Evolutionary conservation across 768 basidiomycete species (phyloP).

Genomic region (Clavulina sp.): DNA sequence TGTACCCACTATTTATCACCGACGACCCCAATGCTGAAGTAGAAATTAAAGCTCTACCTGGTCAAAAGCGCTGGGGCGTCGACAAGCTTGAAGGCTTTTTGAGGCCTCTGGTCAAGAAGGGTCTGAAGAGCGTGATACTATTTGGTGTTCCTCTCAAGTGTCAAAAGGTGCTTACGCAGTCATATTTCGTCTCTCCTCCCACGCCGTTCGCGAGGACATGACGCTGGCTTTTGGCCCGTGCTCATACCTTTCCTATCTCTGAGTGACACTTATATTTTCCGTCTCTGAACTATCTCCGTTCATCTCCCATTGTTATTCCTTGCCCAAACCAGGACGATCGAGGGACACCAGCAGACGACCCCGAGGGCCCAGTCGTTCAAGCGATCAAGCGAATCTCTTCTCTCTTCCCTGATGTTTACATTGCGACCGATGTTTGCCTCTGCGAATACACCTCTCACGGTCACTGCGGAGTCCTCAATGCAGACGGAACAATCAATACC

Average conservation of each 20-base stretch:
- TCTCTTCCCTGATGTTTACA: slow-evolving; percentile 71
- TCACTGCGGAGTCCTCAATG: slow-evolving; percentile 72
- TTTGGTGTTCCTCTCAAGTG: slow-evolving; percentile 84
- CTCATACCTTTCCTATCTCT: no score
- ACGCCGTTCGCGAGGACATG: no score
- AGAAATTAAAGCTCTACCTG: slow-evolving; percentile 55
- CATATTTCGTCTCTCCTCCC: no score
- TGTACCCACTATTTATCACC: slow-evolving; percentile 98
- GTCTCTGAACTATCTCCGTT: background rate
- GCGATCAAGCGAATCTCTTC: slow-evolving; percentile 64
- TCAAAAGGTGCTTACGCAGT: slow-evolving; percentile 37
- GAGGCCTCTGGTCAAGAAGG: slow-evolving; percentile 74
- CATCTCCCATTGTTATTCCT: slow-evolving; percentile 4
- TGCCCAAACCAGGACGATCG: slow-evolving; percentile 47
- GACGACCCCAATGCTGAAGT: slow-evolving; percentile 80
- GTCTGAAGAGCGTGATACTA: slow-evolving; percentile 78
- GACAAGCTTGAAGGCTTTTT: slow-evolving; percentile 84
- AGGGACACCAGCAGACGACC: slow-evolving; percentile 83
- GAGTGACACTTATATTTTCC: no score
- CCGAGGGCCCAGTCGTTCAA: slow-evolving; percentile 78
- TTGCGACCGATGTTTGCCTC: slow-evolving; percentile 93
- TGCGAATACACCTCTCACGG: slow-evolving; percentile 99
- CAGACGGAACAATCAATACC: slow-evolving; percentile 62
- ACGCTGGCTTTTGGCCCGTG: no score
- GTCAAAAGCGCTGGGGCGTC: slow-evolving; percentile 83